Percentiles rank a stretch among this genome's conserved stretches.
Conservation (phyloP, 2,329 filamentous ascomycete genomes). For the Thelonectria discophora region DNA sequence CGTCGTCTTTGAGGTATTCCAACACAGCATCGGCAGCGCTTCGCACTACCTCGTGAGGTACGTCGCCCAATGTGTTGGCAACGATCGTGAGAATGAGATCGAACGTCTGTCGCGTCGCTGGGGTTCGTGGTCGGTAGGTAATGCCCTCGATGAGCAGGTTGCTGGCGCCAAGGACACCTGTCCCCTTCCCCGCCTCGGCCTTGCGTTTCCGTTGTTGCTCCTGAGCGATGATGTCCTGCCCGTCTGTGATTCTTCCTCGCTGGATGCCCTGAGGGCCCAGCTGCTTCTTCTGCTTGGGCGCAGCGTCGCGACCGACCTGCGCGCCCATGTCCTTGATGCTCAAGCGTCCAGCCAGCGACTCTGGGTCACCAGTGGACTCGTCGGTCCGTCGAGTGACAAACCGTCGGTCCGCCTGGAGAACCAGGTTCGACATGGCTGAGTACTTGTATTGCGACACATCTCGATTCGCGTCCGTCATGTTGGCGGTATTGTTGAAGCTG, state of each 20-base stretch:
- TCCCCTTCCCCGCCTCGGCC: conserved; percentile 73
- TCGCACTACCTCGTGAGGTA: conserved; percentile 87
- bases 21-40: conserved; percentile 93
- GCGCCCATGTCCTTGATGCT: conserved; percentile 95
- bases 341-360: conserved; percentile 93
- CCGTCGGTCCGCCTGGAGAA: conserved; percentile 98
- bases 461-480: conserved; percentile 78
- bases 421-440: conserved; percentile 99
- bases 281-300: conserved; percentile 82
- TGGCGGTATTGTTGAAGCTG: conserved; percentile 47
- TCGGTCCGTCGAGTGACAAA: conserved; percentile 93
- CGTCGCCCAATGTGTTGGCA: conserved; percentile 87
- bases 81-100: conserved; percentile 94
- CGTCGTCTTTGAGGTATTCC: conserved; percentile 93
- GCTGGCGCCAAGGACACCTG: conserved; percentile 82
- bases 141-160: conserved; percentile 92
- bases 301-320: conserved; percentile 79
- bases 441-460: conserved; percentile 98
- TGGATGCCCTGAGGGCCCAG: conserved; percentile 74
- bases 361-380: conserved; percentile 95
- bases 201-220: conserved; percentile 89
- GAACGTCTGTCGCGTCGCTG: conserved; percentile 90
- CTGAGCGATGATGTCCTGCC: conserved; percentile 81
- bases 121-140: conserved; percentile 89
- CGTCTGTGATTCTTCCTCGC: conserved; percentile 79